Base-by-base conservation (phyloP, 768 basidiomycete species). In the Cyathus striatus region DNA sequence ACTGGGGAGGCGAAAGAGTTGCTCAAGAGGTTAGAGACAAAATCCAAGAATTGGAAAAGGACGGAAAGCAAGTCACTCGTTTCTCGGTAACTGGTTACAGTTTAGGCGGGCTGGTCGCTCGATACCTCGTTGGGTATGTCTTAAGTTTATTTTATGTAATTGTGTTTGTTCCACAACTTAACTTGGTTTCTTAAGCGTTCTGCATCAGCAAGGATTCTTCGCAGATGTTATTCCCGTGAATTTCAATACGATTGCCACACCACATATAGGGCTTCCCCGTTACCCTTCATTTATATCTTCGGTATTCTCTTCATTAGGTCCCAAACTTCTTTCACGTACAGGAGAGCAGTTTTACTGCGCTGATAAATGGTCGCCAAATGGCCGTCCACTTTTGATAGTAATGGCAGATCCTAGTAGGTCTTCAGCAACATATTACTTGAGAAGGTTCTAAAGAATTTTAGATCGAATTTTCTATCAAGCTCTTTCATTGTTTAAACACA, bases 221-320 rank as follows among this genome's bases (percentile, higher is more conserved):
- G 69, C 81, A 2, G 63, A 67, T 2, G 73, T 91, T 33, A 61
- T 64, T 22, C 88, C 90, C 0, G 73, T 87, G 42, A 90, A 90
- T 59, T 94, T 93, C 60, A 79, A 78, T 42, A 89, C 90, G 0
- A 64, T 93, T 39, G 87, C 90, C 1, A 89, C 90, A 0, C 91
- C 91, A 2, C 84, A 90, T 48, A 69, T 91, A 30, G 91, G 91
- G 12, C 72, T 90, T 5, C 80, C 79, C 4, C 66, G 69, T 52
- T 83, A 83, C 48, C 70, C 74, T 21, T 78, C 81, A 2, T 61
- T 83, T 24, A 55, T 82, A 33, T 85, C 83, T 1, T 63, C 65
- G 1, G 37, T 88, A 0, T 54, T 70, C 7, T 67, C 71, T 1
- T 66, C 59, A 16, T 54, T 94, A 7, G 91, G 86, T 0, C 78